Conservation (phyloP, 176 grass and related monocot species). For the barley (Hordeum vulgare) region MorexV3_pseudomolecules_assembly NC_058522.1:79082601-79083100, state of each 20-base stretch:
- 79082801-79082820: background rate
- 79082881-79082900: background rate
- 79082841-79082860: background rate
- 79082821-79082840: background rate
- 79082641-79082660: background rate
- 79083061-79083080: slow-evolving; percentile 39
- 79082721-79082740: slow-evolving; percentile 99
- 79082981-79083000: slow-evolving; percentile 83
- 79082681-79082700: slow-evolving; percentile 89
- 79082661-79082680: slow-evolving; percentile 77
- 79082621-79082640: background rate
- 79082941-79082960: slow-evolving; percentile 79
- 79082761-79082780: slow-evolving; percentile 93
- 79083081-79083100: slow-evolving; percentile 73
- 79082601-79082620: background rate
- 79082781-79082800: slow-evolving; percentile 2
- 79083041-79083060: slow-evolving; percentile 68
- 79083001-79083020: slow-evolving; percentile 94
- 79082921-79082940: slow-evolving; percentile 97
- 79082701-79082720: slow-evolving; percentile 88
- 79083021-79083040: slow-evolving; percentile 91
- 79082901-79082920: slow-evolving; percentile 52
- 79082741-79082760: slow-evolving; percentile 98
- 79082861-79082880: background rate
- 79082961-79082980: slow-evolving; percentile 94